A percentile compares a stretch with the other conserved stretches of the same genome.
These are phyloP conservation scores for Hyphopichia khmerensis DNA, from an alignment of 1,139 yeast genomes.

Conservation along the genomic window DNA sequence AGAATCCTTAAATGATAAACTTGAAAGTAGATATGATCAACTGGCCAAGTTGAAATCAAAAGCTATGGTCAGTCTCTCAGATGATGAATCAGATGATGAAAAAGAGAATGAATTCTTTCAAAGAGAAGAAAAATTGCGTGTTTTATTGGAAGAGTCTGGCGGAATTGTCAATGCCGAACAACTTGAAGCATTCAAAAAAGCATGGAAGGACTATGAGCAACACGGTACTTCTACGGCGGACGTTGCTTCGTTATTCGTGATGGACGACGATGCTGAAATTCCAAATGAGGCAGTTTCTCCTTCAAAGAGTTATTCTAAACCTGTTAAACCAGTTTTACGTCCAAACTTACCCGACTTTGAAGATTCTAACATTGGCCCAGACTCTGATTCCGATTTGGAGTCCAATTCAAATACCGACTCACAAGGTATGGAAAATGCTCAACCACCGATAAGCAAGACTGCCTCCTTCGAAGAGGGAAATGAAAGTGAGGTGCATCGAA, in stretches of 20 bases:
- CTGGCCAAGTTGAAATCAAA: constrained; percentile 34
- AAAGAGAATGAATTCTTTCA: constrained; percentile 53
- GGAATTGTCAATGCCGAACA: constrained; percentile 41
- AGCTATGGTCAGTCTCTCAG: constrained; percentile 60
- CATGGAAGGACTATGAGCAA: constrained; percentile 33
- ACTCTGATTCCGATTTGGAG: background rate
- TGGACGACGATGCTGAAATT: constrained; percentile 9
- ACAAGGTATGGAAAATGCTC: background rate
- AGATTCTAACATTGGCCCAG: background rate
- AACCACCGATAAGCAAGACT: background rate
- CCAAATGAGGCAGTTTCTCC: background rate
- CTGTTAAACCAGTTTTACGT: background rate
- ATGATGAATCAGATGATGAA: constrained; percentile 67
- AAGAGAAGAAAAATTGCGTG: constrained; percentile 56
- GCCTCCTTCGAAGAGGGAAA: constrained; percentile 5
- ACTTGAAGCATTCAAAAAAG: constrained; percentile 35
- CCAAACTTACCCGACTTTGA: constrained; percentile 1
- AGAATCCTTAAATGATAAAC: constrained; percentile 8
- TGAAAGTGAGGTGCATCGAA: constrained; percentile 6
- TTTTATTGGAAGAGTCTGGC: constrained; percentile 34
- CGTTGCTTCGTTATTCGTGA: constrained; percentile 16
- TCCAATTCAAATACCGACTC: background rate
- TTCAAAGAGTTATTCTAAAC: background rate
- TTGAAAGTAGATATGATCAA: background rate
- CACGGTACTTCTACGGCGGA: constrained; percentile 8